These are phyloP conservation scores for Polyporus tsugae DNA, from an alignment of 1,284 basidiomycete species.

Conservation along the genomic window DNA sequence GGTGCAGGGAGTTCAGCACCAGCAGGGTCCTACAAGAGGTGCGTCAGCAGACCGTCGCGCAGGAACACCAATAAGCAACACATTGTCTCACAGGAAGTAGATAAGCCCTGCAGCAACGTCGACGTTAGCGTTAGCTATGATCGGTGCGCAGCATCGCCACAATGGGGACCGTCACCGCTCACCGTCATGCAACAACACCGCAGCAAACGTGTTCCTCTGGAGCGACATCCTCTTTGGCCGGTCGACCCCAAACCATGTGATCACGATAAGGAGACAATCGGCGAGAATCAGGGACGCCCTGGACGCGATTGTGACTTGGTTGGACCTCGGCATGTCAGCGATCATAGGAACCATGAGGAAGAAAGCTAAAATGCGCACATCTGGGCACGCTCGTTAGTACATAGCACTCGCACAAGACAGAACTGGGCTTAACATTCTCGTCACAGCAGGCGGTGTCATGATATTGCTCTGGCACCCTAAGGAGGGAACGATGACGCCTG, in stretches of 20 bases:
- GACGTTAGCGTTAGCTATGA: not conserved
- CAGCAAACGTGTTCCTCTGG: not conserved
- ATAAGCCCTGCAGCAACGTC: not conserved
- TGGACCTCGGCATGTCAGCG: not conserved
- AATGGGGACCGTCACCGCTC: not conserved
- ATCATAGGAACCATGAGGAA: not conserved
- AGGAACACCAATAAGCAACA: not conserved
- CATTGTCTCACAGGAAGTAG: not conserved
- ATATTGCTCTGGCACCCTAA: not conserved
- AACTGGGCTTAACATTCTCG: not conserved
- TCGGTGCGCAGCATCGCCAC: not conserved
- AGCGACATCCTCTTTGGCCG: not conserved
- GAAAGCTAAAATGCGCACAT: not conserved
- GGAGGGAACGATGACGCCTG: not conserved
- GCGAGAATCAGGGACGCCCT: not conserved
- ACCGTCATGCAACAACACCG: not conserved
- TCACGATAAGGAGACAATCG: not conserved
- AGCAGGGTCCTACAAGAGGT: not conserved
- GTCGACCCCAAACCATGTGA: not conserved
- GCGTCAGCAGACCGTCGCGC: not conserved
- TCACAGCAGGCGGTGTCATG: not conserved
- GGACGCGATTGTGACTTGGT: not conserved
- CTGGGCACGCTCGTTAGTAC: not conserved
- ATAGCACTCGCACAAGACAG: not conserved
- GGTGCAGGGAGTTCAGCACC: not conserved